These are phyloP conservation scores for Pugionium dolabratum DNA, from an alignment of 345 rosid genomes.

Conservation along the genomic window DNA sequence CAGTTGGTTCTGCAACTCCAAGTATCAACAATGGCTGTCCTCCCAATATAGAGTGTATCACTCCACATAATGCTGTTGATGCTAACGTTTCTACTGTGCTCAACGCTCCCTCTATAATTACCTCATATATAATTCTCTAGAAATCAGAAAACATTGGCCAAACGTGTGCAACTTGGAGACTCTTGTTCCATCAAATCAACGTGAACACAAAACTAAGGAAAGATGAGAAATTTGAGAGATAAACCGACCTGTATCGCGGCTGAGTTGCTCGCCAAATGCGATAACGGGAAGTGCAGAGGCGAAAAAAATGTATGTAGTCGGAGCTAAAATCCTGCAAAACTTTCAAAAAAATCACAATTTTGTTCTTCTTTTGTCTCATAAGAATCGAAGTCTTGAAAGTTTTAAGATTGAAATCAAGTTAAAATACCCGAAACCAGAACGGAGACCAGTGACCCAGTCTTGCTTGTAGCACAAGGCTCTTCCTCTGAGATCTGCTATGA, in stretches of 20 bases:
- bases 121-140: not conserved
- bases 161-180: constrained; percentile 24
- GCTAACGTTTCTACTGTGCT: constrained; percentile 71
- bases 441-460: constrained; percentile 62
- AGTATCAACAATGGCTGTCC: constrained; percentile 80
- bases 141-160: not conserved
- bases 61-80: constrained; percentile 80
- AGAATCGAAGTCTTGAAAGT: not conserved
- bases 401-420: not conserved
- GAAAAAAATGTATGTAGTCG: constrained; percentile 79
- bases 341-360: not conserved
- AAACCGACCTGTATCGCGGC: constrained; percentile 65
- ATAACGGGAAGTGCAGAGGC: constrained; percentile 88
- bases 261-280: constrained; percentile 83
- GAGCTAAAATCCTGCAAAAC: constrained; percentile 69
- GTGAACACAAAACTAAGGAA: constrained; percentile 11
- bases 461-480: constrained; percentile 65
- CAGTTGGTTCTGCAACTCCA: constrained; percentile 92
- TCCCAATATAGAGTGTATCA: constrained; percentile 75
- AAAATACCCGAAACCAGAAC: constrained; percentile 56
- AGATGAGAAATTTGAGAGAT: not conserved
- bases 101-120: constrained; percentile 64
- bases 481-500: constrained; percentile 54
- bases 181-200: constrained; percentile 17
- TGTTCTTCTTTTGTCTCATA: not conserved